Base-by-base conservation (phyloP, 2,329 filamentous ascomycete species). In the Talaromyces sp. region DNA sequence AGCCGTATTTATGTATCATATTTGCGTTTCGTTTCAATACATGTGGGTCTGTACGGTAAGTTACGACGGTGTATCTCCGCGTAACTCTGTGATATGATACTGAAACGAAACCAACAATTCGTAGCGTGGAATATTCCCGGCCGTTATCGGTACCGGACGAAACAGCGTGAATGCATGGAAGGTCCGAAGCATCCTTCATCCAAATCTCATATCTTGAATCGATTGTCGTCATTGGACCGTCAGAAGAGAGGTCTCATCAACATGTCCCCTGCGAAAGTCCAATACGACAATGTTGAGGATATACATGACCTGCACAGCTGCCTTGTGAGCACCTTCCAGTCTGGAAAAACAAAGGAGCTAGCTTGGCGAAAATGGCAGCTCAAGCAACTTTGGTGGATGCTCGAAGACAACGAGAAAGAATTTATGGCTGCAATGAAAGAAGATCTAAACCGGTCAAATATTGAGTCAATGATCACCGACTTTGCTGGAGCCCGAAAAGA, bases 301-400 rank as follows among this genome's bases (percentile, higher is more conserved):
- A 56, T 56, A 29, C n/a, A 45, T 5, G 34, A 31, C 7, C 31
- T 54, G 2, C 49, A 63, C 10, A 22, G 1, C 3, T 29, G 10
- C 25, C 34, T 63, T 29, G 34, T 34, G 2, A 45, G 3, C 3
- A 75, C 75, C 6, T 78, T 78, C 64, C 63, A 59, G 6, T 68
- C 70, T 5, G 72, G 73, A 19, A 72, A 69, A 22, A 81, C 79
- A 27, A 79, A 79, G 40, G 67, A 69, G 5, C 67, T 79, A 3
- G 71, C 72, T 61, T 81, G 78, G 77, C 72, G 78, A n/a, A 77
- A 77, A 65, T 76, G 74, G 71, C 79, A 81, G 68, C 72, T 81
- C 5, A 78, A 78, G 64, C 76, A 80, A 68, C 60, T 77, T 1
- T 82, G 75, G 74, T 79, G 78, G 77, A 72, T 81, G 70, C 54